These are phyloP conservation scores for Herpetospermum pedunculosum DNA, from an alignment of 306 rosid species.

Conservation along the genomic window DNA sequence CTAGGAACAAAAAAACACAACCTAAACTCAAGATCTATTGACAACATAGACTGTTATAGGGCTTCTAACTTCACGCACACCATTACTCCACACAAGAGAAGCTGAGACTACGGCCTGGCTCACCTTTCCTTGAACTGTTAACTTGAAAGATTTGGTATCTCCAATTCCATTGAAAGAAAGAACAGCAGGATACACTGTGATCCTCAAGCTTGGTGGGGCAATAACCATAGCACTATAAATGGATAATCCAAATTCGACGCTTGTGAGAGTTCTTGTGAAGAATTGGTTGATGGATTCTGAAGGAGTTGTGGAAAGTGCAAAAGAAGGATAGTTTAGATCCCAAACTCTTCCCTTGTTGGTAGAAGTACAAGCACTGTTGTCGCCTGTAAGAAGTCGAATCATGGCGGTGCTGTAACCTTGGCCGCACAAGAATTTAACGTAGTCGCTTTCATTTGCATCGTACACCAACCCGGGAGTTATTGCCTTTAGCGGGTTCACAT, in stretches of 20 bases:
- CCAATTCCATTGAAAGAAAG: background rate
- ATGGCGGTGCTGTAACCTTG: conserved; percentile 10
- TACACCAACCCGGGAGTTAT: too few relatives aligned
- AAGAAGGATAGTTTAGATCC: conserved; percentile 32
- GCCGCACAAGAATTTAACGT: conserved; percentile 18
- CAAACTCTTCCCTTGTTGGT: background rate
- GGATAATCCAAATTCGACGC: conserved; percentile 10
- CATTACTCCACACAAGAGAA: background rate
- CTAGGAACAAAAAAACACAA: too few relatives aligned
- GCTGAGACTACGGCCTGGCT: background rate
- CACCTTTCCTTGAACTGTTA: background rate
- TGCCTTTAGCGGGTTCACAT: too few relatives aligned
- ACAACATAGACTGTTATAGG: conserved; percentile 1
- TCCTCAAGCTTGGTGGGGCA: background rate
- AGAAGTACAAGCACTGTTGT: conserved; percentile 10
- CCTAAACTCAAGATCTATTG: background rate
- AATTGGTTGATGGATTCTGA: background rate
- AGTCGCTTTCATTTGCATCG: too few relatives aligned
- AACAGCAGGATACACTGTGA: background rate
- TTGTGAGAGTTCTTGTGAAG: conserved; percentile 23
- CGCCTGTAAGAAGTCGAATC: conserved; percentile 11
- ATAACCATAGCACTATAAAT: background rate
- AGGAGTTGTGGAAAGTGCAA: conserved; percentile 6
- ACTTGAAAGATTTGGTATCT: background rate
- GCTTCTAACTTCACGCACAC: background rate